These are phyloP conservation scores for Vachellia pachyceras DNA, from an alignment of 306 rosid genomes.

Conservation along the genomic window DNA sequence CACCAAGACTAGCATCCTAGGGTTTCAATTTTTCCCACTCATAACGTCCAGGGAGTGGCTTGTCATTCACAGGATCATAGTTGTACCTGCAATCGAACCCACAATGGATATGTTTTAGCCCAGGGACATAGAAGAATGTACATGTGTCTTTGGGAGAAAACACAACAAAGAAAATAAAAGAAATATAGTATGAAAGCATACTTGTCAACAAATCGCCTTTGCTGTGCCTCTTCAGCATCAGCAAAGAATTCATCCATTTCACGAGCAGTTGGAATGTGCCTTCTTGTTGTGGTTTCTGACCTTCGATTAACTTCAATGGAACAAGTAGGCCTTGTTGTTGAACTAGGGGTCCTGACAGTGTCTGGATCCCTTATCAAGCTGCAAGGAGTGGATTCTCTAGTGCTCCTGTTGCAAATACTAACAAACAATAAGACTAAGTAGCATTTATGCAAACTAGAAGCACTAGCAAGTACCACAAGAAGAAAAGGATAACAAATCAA, in stretches of 20 bases:
- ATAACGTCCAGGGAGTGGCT: constrained; percentile 85
- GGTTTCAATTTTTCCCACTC: constrained; percentile 80
- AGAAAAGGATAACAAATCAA: background rate
- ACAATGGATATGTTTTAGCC: constrained; percentile 13
- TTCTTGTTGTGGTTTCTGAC: constrained; percentile 53
- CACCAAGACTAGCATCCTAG: constrained; percentile 48
- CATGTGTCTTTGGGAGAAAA: background rate
- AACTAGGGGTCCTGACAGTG: constrained; percentile 72
- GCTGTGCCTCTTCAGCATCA: constrained; percentile 72
- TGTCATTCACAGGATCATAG: constrained; percentile 84
- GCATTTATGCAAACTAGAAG: constrained; percentile 7
- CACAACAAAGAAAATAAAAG: constrained; percentile 19
- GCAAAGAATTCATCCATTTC: constrained; percentile 93
- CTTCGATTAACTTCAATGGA: constrained; percentile 56
- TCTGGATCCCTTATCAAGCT: constrained; percentile 84
- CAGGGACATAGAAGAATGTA: constrained; percentile 7
- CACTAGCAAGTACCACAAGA: constrained; percentile 4
- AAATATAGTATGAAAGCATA: constrained; percentile 34
- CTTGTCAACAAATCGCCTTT: constrained; percentile 79
- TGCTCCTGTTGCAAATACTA: constrained; percentile 60
- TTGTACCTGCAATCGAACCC: constrained; percentile 80
- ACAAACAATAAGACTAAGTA: background rate
- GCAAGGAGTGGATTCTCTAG: constrained; percentile 95
- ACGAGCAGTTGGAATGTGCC: constrained; percentile 70
- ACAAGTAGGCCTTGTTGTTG: constrained; percentile 74